Conservation (phyloP, 306 rosid genomes). For the Castanea crenata region DNA sequence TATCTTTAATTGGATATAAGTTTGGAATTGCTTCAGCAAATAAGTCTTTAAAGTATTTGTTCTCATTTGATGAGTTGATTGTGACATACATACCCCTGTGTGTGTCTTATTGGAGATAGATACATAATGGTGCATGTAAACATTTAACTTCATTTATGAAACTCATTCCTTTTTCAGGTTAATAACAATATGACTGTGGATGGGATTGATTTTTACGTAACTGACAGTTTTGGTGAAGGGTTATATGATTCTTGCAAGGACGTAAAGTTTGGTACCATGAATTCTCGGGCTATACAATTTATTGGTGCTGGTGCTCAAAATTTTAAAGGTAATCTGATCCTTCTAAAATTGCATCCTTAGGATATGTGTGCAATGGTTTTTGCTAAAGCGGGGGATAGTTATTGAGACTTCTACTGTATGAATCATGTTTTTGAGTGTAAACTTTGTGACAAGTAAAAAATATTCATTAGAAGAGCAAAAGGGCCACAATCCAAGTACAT, state of each 20-base stretch:
- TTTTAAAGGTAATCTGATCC: slow-evolving; percentile 57
- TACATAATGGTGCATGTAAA: neutral
- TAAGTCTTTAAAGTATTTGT: neutral
- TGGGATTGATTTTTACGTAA: slow-evolving; percentile 73
- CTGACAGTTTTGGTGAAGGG: slow-evolving; percentile 91
- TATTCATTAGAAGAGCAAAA: no score
- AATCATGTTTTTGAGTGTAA: neutral
- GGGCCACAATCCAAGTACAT: no score
- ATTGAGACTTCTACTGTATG: neutral
- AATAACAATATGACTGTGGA: slow-evolving; percentile 71
- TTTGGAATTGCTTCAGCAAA: slow-evolving; percentile 7
- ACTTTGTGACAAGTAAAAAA: neutral
- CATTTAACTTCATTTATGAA: slow-evolving; percentile 13
- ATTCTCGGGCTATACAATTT: slow-evolving; percentile 77
- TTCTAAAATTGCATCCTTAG: slow-evolving; percentile 29
- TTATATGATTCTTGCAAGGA: slow-evolving; percentile 93
- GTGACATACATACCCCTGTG: neutral
- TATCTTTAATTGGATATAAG: slow-evolving; percentile 11
- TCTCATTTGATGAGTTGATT: neutral
- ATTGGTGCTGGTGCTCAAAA: slow-evolving; percentile 90
- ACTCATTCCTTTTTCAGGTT: slow-evolving; percentile 48
- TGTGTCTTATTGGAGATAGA: neutral
- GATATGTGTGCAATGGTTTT: slow-evolving; percentile 4
- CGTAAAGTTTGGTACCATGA: slow-evolving; percentile 88
- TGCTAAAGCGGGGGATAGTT: neutral